Evolutionary conservation across 805 yeast species (phyloP).

Genomic region (Ogataea siamensis): DNA sequence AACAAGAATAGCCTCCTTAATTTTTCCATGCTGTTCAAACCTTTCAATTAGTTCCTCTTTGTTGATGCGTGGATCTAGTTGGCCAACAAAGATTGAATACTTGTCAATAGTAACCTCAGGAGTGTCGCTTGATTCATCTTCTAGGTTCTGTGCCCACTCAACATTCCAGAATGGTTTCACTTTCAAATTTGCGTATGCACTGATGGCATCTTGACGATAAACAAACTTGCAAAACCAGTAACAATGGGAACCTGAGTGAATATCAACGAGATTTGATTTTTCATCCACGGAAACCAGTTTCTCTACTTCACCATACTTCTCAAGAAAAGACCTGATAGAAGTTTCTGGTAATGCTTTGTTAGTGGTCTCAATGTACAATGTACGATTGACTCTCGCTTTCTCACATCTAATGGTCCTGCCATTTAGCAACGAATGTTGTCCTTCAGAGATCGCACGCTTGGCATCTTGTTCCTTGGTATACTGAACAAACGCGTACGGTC

Average conservation of each 20-base stretch:
- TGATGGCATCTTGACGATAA: conserved; percentile 82
- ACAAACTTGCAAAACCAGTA: conserved; percentile 76
- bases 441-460: conserved; percentile 58
- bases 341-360: conserved; percentile 22
- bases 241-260: conserved; percentile 19
- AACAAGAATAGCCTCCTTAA: conserved; percentile 55
- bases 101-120: conserved; percentile 57
- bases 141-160: conserved; percentile 87
- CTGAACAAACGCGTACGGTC: conserved; percentile 94
- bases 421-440: conserved; percentile 66
- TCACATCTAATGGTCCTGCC: conserved; percentile 85
- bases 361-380: conserved; percentile 57
- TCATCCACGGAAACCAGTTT: conserved; percentile 46
- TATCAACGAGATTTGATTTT: conserved; percentile 29
- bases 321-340: conserved; percentile 40
- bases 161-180: conserved; percentile 54
- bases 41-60: conserved; percentile 55
- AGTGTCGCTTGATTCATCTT: conserved; percentile 38
- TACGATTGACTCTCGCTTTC: conserved; percentile 87
- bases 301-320: conserved; percentile 74
- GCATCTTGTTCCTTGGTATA: conserved; percentile 72
- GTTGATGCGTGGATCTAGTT: conserved; percentile 53
- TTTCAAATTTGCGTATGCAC: conserved; percentile 72
- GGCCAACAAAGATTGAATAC: conserved; percentile 77
- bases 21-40: conserved; percentile 66